Percentiles rank a stretch among this genome's conserved stretches.
Conservation (phyloP, 805 yeast species). For the Candida cerambycidarum region DNA sequence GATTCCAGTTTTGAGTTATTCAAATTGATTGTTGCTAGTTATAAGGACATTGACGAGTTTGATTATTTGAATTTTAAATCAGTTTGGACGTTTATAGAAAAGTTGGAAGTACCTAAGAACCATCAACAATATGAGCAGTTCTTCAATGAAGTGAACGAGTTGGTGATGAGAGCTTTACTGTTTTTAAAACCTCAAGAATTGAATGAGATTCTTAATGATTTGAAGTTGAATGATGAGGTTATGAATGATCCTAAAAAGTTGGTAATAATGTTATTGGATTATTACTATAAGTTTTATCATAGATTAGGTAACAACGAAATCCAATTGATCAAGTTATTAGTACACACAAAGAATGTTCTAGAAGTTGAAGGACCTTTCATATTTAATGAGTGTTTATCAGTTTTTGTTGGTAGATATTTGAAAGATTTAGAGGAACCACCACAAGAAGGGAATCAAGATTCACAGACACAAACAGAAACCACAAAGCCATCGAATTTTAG, state of each 20-base stretch:
- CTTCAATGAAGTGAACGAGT: constrained; percentile 24
- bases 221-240: constrained; percentile 12
- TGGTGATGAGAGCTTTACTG: constrained; percentile 15
- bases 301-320: constrained; percentile 2
- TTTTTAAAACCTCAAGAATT: constrained; percentile 10
- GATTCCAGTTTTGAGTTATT: constrained; percentile 37
- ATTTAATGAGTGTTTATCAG: constrained; percentile 12
- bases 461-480: background rate
- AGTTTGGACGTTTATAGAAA: constrained; percentile 35
- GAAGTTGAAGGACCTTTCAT: constrained; percentile 8
- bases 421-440: background rate
- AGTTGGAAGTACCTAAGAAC: background rate
- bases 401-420: constrained; percentile 9
- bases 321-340: constrained; percentile 14
- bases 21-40: constrained; percentile 30
- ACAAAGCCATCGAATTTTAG: no score
- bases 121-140: constrained; percentile 19
- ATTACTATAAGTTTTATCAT: constrained; percentile 10
- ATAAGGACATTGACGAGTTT: constrained; percentile 38
- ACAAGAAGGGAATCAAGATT: no score
- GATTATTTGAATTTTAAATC: constrained; percentile 31
- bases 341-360: constrained; percentile 10
- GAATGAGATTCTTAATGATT: constrained; percentile 4
- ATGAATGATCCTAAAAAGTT: constrained; percentile 7
- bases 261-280: constrained; percentile 13